Percentiles rank a stretch among this genome's conserved stretches.
Evolutionary conservation across 805 yeast genomes (phyloP).

Genomic region (Pichia membranifaciens): DNA sequence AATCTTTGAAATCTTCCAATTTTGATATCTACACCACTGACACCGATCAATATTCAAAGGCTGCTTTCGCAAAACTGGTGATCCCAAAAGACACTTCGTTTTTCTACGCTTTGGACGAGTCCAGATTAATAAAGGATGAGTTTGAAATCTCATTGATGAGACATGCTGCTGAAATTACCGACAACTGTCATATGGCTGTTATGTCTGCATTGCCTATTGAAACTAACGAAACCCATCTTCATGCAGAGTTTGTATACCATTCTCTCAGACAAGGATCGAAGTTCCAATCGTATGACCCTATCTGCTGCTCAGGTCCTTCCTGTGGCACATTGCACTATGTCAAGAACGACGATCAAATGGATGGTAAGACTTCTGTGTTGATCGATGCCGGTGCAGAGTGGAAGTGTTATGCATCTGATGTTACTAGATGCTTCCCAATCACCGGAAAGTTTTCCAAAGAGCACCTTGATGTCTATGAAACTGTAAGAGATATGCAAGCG

Average conservation of each 20-base stretch:
- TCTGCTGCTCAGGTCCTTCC: conserved; percentile 89
- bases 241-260: conserved; percentile 93
- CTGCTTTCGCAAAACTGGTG: conserved; percentile 33
- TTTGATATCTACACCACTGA: conserved; percentile 47
- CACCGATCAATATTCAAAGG: conserved; percentile 39
- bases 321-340: conserved; percentile 90
- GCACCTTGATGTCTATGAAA: conserved; percentile 72
- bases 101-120: conserved; percentile 76
- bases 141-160: conserved; percentile 72
- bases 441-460: conserved; percentile 86
- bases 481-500: conserved; percentile 78
- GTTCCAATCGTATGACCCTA: conserved; percentile 85
- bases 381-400: conserved; percentile 98
- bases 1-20: conserved; percentile 25
- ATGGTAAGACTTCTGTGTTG: conserved; percentile 58
- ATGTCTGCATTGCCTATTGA: conserved; percentile 91
- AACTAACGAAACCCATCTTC: conserved; percentile 81
- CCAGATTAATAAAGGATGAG: conserved; percentile 78
- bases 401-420: conserved; percentile 88
- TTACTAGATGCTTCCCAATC: conserved; percentile 92
- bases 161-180: conserved; percentile 80
- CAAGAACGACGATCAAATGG: conserved; percentile 64
- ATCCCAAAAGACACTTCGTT: conserved; percentile 43
- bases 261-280: conserved; percentile 92
- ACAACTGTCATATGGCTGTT: conserved; percentile 82